Evolutionary conservation across 2,329 filamentous ascomycete genomes (phyloP), one percentile per base, ranked within the genome.

Genomic region (Hypomyces perniciosus): DNA sequence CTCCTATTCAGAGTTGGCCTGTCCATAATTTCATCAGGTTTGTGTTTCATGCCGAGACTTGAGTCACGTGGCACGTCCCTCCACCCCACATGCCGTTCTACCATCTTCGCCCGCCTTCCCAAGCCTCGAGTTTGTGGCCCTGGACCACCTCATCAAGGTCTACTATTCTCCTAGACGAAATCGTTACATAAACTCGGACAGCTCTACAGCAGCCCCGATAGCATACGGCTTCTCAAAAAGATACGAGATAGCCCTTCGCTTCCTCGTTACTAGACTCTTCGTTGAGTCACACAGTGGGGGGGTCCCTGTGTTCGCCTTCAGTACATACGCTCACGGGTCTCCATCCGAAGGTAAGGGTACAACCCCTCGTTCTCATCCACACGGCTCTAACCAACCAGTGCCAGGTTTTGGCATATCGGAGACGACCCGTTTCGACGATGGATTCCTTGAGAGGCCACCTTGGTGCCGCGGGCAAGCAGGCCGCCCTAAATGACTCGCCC

Each of bases 401-500:
- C 27, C 37, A 47, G 44, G 26, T 33, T 33, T 41, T 5, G 31
- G 6, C 48, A 42, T 38, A 20, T 20, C 20, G 20, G 39, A 40
- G n/a, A 27, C 7, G 27, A 27, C 40, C 10, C 27, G 30, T 33
- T 7, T 44, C 26, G 42, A 46, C 28, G 26, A 55, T 55, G 53
- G 53, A 55, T 37, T 50, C 53, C 5, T 49, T 48, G 33, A 51
- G 31, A 38, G 27, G 10, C 20, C 20, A 9, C 20, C 48, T 63
- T 42, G 51, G 56, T 13, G 54, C 58, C 26, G 41, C 52, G 8
- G 65, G 61, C 26, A 67, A 61, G 55, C 64, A 70, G 50, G 54
- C 61, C 47, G 54, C 59, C 39, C 62, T 62, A 41, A 59, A 58
- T 62, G 65, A 71, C 59, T 72, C 74, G 13, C 77, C 80, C 13